Base-by-base conservation (phyloP, 139 green algal genomes). In the Nannochloris sp. region DNA sequence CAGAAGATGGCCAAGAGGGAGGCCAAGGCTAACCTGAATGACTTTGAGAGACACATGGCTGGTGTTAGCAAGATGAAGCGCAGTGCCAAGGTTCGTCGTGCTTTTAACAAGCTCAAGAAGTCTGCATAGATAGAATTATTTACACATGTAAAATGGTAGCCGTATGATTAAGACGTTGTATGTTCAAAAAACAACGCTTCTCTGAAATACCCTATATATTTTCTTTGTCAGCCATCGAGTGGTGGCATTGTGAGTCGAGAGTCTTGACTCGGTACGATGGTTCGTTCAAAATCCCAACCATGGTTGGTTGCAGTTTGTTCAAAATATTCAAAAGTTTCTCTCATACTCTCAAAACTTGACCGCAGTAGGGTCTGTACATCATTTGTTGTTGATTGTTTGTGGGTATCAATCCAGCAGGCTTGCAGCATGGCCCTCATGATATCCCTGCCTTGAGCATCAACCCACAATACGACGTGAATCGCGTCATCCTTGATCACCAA, bases 41-140 rank as follows among this genome's bases (percentile, higher is more conserved):
- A 98, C 82, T 94, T 98, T 68, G 91, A 98, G 67, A 77, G 94
- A 30, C 97, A 90, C 87, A 91, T 95, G 80, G 72, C 77, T 1
- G 58, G 73, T 23, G 73, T 85, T n/a, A 67, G 59, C 31, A 86
- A 79, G 73, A 69, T 61, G 59, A 91, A 85, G 72, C 72, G 73
- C 77, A 84, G 72, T 76, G 76, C 69, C 49, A 56, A 63, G 73
- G 77, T 68, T 53, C 61, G 70, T 5, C 44, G 43, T n/a, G 79
- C 79, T 28, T 66, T 86, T 45, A 88, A 87, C 66, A 61, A 79
- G 73, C 74, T 91, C n/a, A 84, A 90, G 75, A 91, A 92, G 76
- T 43, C 56, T 17, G 71, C 79, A 45, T 72, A 78, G 71, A 56
- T 64, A 64, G 20, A 49, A 29, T 64, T 49, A 20, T 57, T 57